A percentile compares a stretch with the other conserved stretches of the same genome.
Evolutionary conservation across 73 alveolate genomes (phyloP).

Genomic region (Tetrahymena elliotti): DNA sequence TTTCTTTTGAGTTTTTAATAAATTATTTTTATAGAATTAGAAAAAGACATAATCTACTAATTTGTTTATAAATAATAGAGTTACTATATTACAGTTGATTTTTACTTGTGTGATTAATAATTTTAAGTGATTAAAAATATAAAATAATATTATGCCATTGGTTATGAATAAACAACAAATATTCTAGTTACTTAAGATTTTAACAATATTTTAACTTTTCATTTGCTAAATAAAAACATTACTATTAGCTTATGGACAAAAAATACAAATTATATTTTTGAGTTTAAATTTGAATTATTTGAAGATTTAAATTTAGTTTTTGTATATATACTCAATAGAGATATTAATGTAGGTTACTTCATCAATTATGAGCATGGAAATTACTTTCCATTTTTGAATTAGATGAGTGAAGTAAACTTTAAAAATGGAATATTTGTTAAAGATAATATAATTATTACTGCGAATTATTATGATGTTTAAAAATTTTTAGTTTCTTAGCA

Average conservation of each 20-base stretch:
- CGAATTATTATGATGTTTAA: too few relatives aligned
- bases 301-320: neutral
- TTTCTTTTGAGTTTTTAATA: too few relatives aligned
- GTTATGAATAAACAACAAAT: neutral
- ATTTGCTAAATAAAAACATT: too few relatives aligned
- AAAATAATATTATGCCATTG: neutral
- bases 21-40: neutral
- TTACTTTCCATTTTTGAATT: neutral
- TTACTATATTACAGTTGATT: neutral
- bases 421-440: neutral
- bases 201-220: too few relatives aligned
- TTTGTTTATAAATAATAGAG: too few relatives aligned
- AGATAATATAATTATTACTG: neutral
- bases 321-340: neutral
- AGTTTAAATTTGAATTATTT: too few relatives aligned
- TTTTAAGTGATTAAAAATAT: too few relatives aligned
- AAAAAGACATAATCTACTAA: neutral
- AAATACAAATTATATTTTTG: too few relatives aligned
- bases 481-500: neutral
- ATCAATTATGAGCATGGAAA: neutral
- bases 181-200: neutral
- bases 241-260: neutral
- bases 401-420: too few relatives aligned
- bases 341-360: neutral
- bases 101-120: neutral